Evolutionary conservation across 768 basidiomycete genomes (phyloP).

Genomic region (Chiua virens): DNA sequence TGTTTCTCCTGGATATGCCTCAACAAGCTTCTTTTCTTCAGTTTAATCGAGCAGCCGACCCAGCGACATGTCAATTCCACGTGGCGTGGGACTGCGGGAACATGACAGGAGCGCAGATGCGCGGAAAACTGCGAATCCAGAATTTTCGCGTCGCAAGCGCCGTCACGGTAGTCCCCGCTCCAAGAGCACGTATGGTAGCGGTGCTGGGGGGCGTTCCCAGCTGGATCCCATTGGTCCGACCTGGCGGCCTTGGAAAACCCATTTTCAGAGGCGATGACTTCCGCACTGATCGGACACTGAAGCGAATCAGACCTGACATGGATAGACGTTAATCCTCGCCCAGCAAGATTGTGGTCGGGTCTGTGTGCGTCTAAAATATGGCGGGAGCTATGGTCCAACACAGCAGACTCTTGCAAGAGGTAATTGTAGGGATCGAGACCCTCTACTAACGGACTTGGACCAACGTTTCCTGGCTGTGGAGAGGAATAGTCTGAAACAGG

Average conservation of each 20-base stretch:
- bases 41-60: conserved; percentile 10
- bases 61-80: conserved; percentile 14
- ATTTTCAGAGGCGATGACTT: neutral
- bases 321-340: no score
- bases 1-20: conserved; percentile 30
- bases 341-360: no score
- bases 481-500: no score
- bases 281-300: no score
- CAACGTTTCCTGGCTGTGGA: neutral
- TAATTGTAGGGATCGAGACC: neutral
- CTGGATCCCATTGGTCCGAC: no score
- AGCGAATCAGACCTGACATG: no score
- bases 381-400: neutral
- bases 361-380: no score
- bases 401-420: neutral
- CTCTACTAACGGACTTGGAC: neutral
- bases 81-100: conserved; percentile 16
- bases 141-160: conserved; percentile 3
- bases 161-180: neutral
- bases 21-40: conserved; percentile 30
- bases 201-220: conserved; percentile 5
- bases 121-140: conserved; percentile 12
- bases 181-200: conserved; percentile 17
- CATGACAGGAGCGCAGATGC: conserved; percentile 23
- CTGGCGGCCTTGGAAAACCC: neutral